Base-by-base conservation (phyloP, 2,329 filamentous ascomycete species). In the Cordyceps tenuipes region DNA sequence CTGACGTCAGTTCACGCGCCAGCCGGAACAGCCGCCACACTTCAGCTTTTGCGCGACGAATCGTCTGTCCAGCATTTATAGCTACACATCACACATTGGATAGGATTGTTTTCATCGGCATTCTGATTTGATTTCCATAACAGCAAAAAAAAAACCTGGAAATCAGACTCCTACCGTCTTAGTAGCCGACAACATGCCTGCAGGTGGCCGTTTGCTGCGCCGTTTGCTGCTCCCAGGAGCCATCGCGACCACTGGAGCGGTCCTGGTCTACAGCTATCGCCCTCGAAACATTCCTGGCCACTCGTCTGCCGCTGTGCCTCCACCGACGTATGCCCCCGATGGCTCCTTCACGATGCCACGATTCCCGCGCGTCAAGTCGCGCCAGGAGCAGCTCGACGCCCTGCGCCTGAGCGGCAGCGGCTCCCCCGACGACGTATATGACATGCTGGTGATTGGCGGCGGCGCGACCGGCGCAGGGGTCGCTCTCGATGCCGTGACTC, bases 391-490 rank as follows among this genome's bases (percentile, higher is more conserved):
- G 72, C 82, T 89, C 62, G 79, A 77, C 50, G 80, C 82, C 36
- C 75, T 89, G 71, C 76, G 78, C 72, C 71, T 79, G 74, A 72
- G 72, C 55, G 68, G 68, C 56, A 46, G 46, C 26, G 56, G 61
- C 34, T 57, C 62, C 13, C 60, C 66, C 15, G 71, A 70, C 26
- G 77, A 76, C 56, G 81, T 82, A 70, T 90, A 89, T 68, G 87
- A 90, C 72, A 76, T 90, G 65, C 74, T 90, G 62, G 76, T 90
- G 63, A 87, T 90, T 69, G 87, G 87, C 44, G 87, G 82, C 60
- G 87, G 87, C 54, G 87, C 87, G 5, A 90, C 87, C 1, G 87
- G 87, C 23, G 79, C 85, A 39, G 87, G 87, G 60, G 84, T 90
- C 64, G 87, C 87, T 23, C 78, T 90, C 31, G 87, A 90, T 76